Conservation (phyloP, 768 basidiomycete species). For the Agaricus bisporus region DNA sequence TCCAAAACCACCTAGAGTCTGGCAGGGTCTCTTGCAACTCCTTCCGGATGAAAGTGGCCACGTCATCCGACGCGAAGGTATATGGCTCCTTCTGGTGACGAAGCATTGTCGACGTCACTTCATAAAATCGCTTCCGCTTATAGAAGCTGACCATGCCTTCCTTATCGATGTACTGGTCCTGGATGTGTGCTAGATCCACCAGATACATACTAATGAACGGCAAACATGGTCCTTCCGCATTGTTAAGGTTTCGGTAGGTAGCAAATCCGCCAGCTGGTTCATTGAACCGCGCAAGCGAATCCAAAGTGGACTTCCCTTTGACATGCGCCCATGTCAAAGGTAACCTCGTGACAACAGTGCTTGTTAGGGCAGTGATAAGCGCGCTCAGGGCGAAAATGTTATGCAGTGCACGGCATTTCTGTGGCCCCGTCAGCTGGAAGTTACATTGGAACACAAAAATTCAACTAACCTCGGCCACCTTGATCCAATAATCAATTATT, state of each 20-base stretch:
- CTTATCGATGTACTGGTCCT: slow-evolving; percentile 43
- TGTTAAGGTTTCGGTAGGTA: slow-evolving; percentile 43
- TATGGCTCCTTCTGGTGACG: slow-evolving; percentile 51
- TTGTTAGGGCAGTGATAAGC: slow-evolving; percentile 57
- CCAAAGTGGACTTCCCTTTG: slow-evolving; percentile 42
- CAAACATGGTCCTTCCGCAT: slow-evolving; percentile 54
- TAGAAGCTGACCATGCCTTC: slow-evolving; percentile 40
- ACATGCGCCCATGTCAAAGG: slow-evolving; percentile 66
- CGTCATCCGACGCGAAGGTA: slow-evolving; percentile 38
- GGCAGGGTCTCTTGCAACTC: slow-evolving; percentile 34
- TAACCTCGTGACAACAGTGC: slow-evolving; percentile 48
- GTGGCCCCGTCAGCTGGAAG: neutral
- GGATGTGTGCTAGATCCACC: slow-evolving; percentile 50
- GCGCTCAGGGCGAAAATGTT: slow-evolving; percentile 68
- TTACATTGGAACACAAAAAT: neutral
- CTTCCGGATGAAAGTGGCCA: slow-evolving; percentile 40
- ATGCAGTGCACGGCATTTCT: slow-evolving; percentile 62
- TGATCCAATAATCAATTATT: slow-evolving; percentile 69
- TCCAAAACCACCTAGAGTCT: slow-evolving; percentile 51
- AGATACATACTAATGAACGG: slow-evolving; percentile 64
- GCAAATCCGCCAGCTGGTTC: slow-evolving; percentile 55
- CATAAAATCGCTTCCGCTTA: slow-evolving; percentile 52
- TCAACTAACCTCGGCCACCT: slow-evolving; percentile 62
- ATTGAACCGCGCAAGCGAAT: slow-evolving; percentile 46
- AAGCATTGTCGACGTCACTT: slow-evolving; percentile 48